Percentiles rank a stretch among this genome's conserved stretches.
Conservation (phyloP, 2,329 filamentous ascomycete genomes). For the Aureobasidium leucospermi region DNA sequence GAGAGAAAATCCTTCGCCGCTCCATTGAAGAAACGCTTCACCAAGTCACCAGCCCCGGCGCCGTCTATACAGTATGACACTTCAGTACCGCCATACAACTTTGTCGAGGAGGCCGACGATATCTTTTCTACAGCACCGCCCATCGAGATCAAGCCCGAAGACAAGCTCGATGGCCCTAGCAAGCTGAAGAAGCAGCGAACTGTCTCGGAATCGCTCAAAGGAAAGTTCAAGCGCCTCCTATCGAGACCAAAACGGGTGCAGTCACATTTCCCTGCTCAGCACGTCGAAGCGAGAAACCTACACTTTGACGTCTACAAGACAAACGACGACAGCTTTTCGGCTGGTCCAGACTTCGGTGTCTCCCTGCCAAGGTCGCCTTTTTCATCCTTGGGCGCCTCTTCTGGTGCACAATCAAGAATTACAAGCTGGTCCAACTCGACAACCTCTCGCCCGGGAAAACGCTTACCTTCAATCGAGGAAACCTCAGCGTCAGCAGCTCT, state of each 20-base stretch:
- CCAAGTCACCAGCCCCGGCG: constrained; percentile 20
- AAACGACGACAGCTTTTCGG: constrained; percentile 8
- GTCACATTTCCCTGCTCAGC: constrained; percentile 40
- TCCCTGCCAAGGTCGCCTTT: constrained; percentile 4
- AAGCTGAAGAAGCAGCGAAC: constrained; percentile 46
- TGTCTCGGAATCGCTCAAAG: constrained; percentile 55
- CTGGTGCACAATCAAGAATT: constrained; percentile 46
- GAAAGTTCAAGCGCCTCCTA: constrained; percentile 54
- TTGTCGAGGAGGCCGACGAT: constrained; percentile 20
- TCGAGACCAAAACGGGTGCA: constrained; percentile 32
- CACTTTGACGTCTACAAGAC: constrained; percentile 20
- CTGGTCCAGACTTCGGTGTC: constrained; percentile 8
- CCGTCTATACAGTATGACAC: constrained; percentile 21
- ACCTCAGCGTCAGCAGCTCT: constrained; percentile 3
- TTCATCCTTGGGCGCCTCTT: constrained; percentile 1
- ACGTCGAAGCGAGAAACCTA: constrained; percentile 37
- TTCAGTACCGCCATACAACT: constrained; percentile 22
- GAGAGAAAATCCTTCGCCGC: constrained; percentile 38
- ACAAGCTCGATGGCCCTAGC: constrained; percentile 17
- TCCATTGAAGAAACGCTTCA: constrained; percentile 37
- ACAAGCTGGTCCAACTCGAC: constrained; percentile 67
- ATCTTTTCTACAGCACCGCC: constrained; percentile 13
- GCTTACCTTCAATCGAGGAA: constrained; percentile 15
- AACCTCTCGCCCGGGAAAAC: constrained; percentile 31
- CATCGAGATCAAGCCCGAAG: constrained; percentile 12